These are phyloP conservation scores for Whalleya microplaca DNA, from an alignment of 2,329 filamentous ascomycete genomes.

Conservation along the genomic window DNA sequence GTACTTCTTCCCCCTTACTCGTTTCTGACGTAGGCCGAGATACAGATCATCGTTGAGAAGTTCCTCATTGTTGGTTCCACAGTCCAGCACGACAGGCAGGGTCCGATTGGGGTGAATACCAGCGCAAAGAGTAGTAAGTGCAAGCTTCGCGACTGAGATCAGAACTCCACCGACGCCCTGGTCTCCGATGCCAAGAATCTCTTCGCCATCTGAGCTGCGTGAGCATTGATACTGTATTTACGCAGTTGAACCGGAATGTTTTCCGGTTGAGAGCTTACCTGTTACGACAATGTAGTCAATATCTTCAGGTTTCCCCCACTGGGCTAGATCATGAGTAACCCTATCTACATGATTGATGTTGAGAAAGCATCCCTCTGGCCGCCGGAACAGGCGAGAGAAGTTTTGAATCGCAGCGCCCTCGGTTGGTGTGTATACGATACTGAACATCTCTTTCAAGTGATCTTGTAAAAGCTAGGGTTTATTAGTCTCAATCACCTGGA, in stretches of 20 bases:
- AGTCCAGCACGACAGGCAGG: slow-evolving; percentile 81
- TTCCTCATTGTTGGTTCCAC: slow-evolving; percentile 79
- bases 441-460: slow-evolving; percentile 85
- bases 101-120: slow-evolving; percentile 81
- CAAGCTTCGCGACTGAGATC: slow-evolving; percentile 83
- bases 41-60: slow-evolving; percentile 79
- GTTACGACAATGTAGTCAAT: slow-evolving; percentile 89
- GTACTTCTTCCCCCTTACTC: slow-evolving; percentile 73
- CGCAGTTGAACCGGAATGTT: no score
- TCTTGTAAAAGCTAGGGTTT: slow-evolving; percentile 66
- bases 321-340: slow-evolving; percentile 67
- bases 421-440: slow-evolving; percentile 88
- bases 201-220: slow-evolving; percentile 53
- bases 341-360: slow-evolving; percentile 71
- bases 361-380: slow-evolving; percentile 80
- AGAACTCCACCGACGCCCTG: slow-evolving; percentile 85
- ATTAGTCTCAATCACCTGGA: slow-evolving; percentile 4
- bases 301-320: slow-evolving; percentile 72
- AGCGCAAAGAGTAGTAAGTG: slow-evolving; percentile 82
- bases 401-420: slow-evolving; percentile 88
- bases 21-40: slow-evolving; percentile 69
- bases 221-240: slow-evolving; percentile 7
- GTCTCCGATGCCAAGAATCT: slow-evolving; percentile 88
- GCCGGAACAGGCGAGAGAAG: slow-evolving; percentile 77
- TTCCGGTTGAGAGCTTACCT: slow-evolving; percentile 50